Base-by-base conservation (phyloP, 164 flowering plant genomes). In the Chimonanthus salicifolius region DNA sequence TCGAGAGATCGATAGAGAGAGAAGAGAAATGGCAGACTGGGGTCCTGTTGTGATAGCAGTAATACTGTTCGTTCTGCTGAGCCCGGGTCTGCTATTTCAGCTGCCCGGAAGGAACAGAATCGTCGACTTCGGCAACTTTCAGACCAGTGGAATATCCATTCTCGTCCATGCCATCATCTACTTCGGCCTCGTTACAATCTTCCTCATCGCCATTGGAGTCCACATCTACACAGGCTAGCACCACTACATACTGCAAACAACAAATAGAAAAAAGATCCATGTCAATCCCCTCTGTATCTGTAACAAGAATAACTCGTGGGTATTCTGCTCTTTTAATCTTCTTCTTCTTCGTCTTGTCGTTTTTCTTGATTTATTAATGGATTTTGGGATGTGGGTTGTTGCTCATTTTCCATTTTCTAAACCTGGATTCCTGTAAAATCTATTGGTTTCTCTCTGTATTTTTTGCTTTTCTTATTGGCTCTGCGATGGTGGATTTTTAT, bases 21-120 rank as follows among this genome's bases (percentile, higher is more conserved):
- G 71, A 9, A 62, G 68, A 66, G 66, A 44, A 7, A 85, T 83
- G 89, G 89, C 85, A 47, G 93, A 85, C 69, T 86, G 90, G 89
- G 93, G 88, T 2, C 88, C 89, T 2, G 90, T 87, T 49, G 75
- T 87, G 66, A 76, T 89, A 67, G 89, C 85, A 0, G 83, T 85
- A 78, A 83, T 87, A 65, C 86, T 89, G 76, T 89, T 89, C 47
- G 85, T 89, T 79, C 71, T 89, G 76, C 49, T 86, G 72, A 77
- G 85, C 2, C 91, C 93, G 50, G 88, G 93, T 7, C 71, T 89
- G 72, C 60, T 89, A 75, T 87, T 85, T 68, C 93, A 86, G 79
- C 69, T 89, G 13, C 88, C 89, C 0, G 93, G 87, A 2, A 85
- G 72, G 16, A 69, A 49, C 73, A 74, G 86, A 58, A 80, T 80